These are phyloP conservation scores for Phialocephala subalpina DNA, from an alignment of 2,329 filamentous ascomycete species.

Conservation along the genomic window DNA sequence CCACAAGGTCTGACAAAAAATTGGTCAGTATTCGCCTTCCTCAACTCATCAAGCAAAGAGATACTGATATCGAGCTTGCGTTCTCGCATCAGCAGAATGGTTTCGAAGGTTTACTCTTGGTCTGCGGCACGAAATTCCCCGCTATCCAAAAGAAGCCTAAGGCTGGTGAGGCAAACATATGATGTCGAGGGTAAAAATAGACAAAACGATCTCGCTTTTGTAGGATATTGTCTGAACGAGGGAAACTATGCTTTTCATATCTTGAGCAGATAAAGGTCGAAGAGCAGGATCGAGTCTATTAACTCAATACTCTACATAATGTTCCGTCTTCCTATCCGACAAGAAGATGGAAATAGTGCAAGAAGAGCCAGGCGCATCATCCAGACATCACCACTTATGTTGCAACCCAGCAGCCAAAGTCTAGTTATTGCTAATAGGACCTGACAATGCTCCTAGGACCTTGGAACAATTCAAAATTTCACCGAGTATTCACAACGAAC, in stretches of 20 bases:
- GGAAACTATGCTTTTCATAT: neutral
- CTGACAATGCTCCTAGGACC: too few relatives aligned
- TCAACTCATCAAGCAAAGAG: constrained; percentile 25
- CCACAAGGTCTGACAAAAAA: constrained; percentile 32
- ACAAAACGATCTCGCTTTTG: neutral
- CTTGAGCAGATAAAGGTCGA: neutral
- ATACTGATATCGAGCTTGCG: constrained; percentile 16
- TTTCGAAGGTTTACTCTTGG: constrained; percentile 22
- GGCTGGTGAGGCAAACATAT: constrained; percentile 1
- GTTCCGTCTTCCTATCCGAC: too few relatives aligned
- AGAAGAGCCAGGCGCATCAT: too few relatives aligned
- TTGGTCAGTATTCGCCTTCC: constrained; percentile 26
- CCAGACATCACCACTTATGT: too few relatives aligned
- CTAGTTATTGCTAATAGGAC: too few relatives aligned
- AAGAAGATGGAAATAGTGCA: too few relatives aligned
- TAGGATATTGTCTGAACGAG: neutral
- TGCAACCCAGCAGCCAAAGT: too few relatives aligned
- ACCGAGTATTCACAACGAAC: neutral
- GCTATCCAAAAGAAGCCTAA: constrained; percentile 29
- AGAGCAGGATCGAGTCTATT: neutral
- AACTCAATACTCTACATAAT: too few relatives aligned
- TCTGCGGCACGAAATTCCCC: constrained; percentile 28
- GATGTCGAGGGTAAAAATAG: constrained; percentile 30
- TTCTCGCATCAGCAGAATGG: constrained; percentile 24
- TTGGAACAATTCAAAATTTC: too few relatives aligned